Evolutionary conservation across 176 grass and related monocot species (phyloP).

Genomic region (Pontederia paniculata): DNA sequence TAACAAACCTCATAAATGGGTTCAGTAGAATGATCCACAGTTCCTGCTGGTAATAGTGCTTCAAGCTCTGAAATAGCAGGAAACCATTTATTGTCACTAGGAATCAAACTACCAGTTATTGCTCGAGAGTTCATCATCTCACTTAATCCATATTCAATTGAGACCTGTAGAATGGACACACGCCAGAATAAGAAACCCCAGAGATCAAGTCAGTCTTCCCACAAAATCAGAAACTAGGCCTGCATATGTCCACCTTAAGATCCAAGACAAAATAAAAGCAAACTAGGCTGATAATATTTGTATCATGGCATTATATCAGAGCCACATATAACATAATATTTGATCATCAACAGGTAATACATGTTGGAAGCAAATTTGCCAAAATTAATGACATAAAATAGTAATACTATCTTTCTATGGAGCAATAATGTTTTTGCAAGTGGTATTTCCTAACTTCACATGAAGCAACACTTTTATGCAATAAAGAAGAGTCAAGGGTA

Average conservation of each 20-base stretch:
- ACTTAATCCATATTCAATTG: constrained; percentile 60
- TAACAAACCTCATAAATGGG: constrained; percentile 43
- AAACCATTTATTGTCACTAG: constrained; percentile 44
- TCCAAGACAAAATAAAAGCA: too few relatives aligned
- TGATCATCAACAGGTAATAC: too few relatives aligned
- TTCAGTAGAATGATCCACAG: constrained; percentile 43
- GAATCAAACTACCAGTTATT: constrained; percentile 23
- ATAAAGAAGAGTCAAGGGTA: too few relatives aligned
- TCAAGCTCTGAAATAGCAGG: constrained; percentile 41
- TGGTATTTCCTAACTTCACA: too few relatives aligned
- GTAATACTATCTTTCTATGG: too few relatives aligned
- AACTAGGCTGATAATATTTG: too few relatives aligned
- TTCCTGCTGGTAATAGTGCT: constrained; percentile 37
- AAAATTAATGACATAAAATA: too few relatives aligned
- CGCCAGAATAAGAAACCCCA: background rate
- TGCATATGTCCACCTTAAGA: background rate
- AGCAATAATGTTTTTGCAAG: too few relatives aligned
- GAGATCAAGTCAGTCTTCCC: background rate
- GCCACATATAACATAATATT: too few relatives aligned
- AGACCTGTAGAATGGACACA: constrained; percentile 42
- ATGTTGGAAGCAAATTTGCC: too few relatives aligned
- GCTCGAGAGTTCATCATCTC: constrained; percentile 69
- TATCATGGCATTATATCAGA: too few relatives aligned
- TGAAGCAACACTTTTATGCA: too few relatives aligned
- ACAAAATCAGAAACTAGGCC: background rate